Evolutionary conservation across 805 yeast species (phyloP).

Genomic region (Candida bentonensis): DNA sequence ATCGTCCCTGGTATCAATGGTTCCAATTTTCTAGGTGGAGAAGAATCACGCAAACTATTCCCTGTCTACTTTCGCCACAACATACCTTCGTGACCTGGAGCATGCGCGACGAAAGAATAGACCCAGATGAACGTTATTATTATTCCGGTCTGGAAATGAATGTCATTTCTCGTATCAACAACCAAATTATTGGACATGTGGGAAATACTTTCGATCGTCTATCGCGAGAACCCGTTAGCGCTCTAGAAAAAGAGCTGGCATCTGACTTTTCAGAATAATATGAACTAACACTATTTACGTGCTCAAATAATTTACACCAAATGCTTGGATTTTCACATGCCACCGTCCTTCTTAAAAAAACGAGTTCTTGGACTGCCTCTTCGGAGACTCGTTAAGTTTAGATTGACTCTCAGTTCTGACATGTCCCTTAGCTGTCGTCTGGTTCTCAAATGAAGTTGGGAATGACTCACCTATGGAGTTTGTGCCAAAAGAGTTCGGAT

Average conservation of each 20-base stretch:
- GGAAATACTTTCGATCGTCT: constrained; percentile 6
- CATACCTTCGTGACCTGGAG: constrained; percentile 25
- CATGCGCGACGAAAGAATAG: too few species aligned
- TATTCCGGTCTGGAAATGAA: constrained; percentile 26
- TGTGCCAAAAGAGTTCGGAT: constrained; percentile 2
- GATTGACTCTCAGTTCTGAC: constrained; percentile 1
- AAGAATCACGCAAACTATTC: constrained; percentile 33
- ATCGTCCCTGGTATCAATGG: constrained; percentile 36
- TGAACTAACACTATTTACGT: neutral
- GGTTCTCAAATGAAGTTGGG: constrained; percentile 3
- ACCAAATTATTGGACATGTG: constrained; percentile 13
- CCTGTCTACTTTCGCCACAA: constrained; percentile 42
- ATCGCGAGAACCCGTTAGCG: constrained; percentile 14
- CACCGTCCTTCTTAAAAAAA: neutral
- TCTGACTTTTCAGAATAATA: constrained; percentile 13
- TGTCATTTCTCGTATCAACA: constrained; percentile 20
- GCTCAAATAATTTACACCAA: constrained; percentile 1
- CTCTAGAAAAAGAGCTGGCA: constrained; percentile 6
- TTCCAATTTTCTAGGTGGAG: constrained; percentile 13
- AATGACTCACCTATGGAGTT: constrained; percentile 6
- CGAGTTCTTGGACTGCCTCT: neutral
- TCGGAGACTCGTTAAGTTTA: constrained; percentile 1
- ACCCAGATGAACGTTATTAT: constrained; percentile 20
- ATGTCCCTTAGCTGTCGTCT: constrained; percentile 3
- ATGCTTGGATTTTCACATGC: neutral